Evolutionary conservation across 2,329 filamentous ascomycete species (phyloP), one percentile per base, ranked within the genome.

Genomic region (Fusarium tupiense): DNA sequence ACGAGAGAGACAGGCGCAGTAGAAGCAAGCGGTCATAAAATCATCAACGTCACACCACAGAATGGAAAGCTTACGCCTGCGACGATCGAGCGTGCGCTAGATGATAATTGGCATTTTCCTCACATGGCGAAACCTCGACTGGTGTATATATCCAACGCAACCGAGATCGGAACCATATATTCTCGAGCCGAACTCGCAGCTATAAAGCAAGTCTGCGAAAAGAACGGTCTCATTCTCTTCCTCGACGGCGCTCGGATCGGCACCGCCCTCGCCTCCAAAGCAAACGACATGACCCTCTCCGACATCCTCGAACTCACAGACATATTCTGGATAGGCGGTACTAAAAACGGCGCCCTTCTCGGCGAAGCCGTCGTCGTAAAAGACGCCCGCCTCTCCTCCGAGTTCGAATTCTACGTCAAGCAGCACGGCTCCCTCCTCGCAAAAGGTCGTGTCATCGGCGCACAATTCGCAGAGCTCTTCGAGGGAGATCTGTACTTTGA

Each of bases 241-340:
- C 80, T 87, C 29, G 86, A 88, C 43, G 86, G 86, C 1, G 86
- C 86, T 1, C 83, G 86, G 2, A 82, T 88, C 24, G 82, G 82
- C 5, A 75, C 81, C 2, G 86, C 86, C 0, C 74, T 88, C 17
- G 81, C 83, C 4, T 85, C 86, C 0, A 77, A 73, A 16, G 78
- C 76, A 29, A 87, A 85, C 44, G 84, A 87, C 63, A 76, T 88
- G 77, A 83, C 82, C 0, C 79, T 86, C 10, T 71, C 73, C 1
- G 86, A 88, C 61, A 77, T 88, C 11, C 76, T 86, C 4, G 83
- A 86, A 9, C 73, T 87, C 46, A 86, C 85, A 0, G 86, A 88
- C 62, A 86, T 88, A 26, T 88, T 88, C 79, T 88, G 86, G 86
- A 87, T 88, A 43, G 86, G 86, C 7, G 86, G 86, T 0, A 88